Base-by-base conservation (phyloP, 2,329 filamentous ascomycete species). In the Phialophora verrucosa region DNA sequence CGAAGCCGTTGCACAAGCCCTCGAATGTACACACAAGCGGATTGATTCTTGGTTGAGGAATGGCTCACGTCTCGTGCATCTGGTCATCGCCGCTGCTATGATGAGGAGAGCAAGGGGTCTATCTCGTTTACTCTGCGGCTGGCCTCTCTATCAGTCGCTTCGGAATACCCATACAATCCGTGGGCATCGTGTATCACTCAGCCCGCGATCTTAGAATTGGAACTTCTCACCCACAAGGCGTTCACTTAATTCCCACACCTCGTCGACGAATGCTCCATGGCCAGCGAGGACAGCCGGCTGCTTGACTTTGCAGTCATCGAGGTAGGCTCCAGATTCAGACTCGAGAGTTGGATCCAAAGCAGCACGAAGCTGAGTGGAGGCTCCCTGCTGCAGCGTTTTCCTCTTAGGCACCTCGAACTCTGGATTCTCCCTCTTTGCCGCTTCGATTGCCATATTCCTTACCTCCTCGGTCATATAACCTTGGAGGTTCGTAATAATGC, bases 221-320 rank as follows among this genome's bases (percentile, higher is more conserved):
- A 82, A 82, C 42, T 76, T 74, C 60, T 79, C 73, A 1, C 76
- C 76, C 2, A 82, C 78, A 25, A 83, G 69, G 59, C 78, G 74
- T 71, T 84, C 82, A 54, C 80, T 83, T 53, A 83, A 68, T 59
- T 77, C 76, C 81, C 82, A 84, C 38, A 83, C 65, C 59, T 75
- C 78, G 44, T 81, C 78, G 0, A 78, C 80, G n/a, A 59, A 63
- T 27, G 56, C 32, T 47, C 59, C 57, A 8, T 61, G 63, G 11
- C 62, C 63, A 53, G 61, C 54, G 47, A 64, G 63, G 29, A 63
- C 55, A 5, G 54, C 23, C n/a, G 51, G 32, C 17, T 50, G 71
- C 1, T 73, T 71, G 4, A 82, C 71, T 59, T 80, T 79, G 66
- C 78, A 80, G 65, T 82, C 79, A 35, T 74, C 70, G 23, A 84